Percentiles rank a stretch among this genome's conserved stretches.
Conservation (phyloP, 257 asterid species). For the Fraxinus anomala region DNA sequence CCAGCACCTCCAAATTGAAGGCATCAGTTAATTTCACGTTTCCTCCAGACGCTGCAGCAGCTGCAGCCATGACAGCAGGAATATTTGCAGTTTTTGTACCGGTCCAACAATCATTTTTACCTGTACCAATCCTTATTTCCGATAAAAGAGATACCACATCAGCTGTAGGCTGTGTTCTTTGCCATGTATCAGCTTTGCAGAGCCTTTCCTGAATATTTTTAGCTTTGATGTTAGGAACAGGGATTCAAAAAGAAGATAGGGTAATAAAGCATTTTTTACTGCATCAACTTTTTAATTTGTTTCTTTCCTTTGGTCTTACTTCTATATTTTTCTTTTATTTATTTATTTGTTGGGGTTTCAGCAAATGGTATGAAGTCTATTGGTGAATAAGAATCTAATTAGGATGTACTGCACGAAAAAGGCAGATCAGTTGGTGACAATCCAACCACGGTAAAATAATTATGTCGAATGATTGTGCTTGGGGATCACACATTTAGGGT, state of each 20-base stretch:
- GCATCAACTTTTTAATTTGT: slow-evolving; percentile 18
- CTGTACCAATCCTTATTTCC: slow-evolving; percentile 95
- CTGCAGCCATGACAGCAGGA: slow-evolving; percentile 95
- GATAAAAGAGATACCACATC: slow-evolving; percentile 96
- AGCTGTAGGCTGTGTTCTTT: slow-evolving; percentile 86
- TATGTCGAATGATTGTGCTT: neutral
- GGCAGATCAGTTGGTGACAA: neutral
- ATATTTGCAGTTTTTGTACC: slow-evolving; percentile 87
- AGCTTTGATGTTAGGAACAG: neutral
- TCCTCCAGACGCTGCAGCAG: slow-evolving; percentile 99
- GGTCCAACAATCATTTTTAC: slow-evolving; percentile 92
- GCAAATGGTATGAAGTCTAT: neutral
- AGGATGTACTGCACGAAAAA: neutral
- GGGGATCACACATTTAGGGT: neutral
- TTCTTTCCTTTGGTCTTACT: neutral
- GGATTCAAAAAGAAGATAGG: slow-evolving; percentile 18
- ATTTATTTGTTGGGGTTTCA: neutral
- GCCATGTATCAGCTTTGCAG: slow-evolving; percentile 91
- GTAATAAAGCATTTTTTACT: slow-evolving; percentile 23
- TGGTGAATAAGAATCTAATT: neutral
- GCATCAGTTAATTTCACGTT: slow-evolving; percentile 86
- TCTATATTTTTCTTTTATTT: no score
- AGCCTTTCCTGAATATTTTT: slow-evolving; percentile 88
- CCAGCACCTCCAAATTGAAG: slow-evolving; percentile 92
- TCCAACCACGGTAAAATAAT: neutral